Conservation (phyloP, 495 filamentous ascomycete genomes). For the Neurospora terricola region DNA sequence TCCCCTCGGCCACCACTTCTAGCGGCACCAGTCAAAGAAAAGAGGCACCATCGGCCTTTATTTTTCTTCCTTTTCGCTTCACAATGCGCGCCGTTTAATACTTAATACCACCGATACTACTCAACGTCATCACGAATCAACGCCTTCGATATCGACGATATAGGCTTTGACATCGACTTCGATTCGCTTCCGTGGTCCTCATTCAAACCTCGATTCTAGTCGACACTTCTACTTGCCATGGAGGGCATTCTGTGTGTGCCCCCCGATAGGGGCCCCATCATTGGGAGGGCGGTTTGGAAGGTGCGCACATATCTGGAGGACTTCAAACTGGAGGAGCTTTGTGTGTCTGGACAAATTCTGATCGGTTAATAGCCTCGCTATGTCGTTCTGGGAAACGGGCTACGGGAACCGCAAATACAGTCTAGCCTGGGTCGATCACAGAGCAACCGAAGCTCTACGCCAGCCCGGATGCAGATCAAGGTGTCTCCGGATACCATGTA, state of each 20-base stretch:
- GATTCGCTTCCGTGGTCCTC: constrained; percentile 1
- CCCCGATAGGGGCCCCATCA: constrained; percentile 45
- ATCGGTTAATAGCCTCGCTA: constrained; percentile 31
- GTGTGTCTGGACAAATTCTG: background rate
- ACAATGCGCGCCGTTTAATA: constrained; percentile 13
- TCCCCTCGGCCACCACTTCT: background rate
- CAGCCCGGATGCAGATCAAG: constrained; percentile 20
- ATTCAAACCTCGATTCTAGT: background rate
- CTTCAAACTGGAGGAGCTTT: background rate
- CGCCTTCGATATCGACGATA: constrained; percentile 13
- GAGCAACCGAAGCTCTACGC: constrained; percentile 16
- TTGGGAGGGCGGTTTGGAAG: constrained; percentile 49
- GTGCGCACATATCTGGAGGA: constrained; percentile 18
- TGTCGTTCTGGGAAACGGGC: constrained; percentile 30
- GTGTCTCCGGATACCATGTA: constrained; percentile 27
- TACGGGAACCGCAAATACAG: constrained; percentile 12
- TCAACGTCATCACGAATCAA: background rate
- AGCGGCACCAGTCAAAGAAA: constrained; percentile 2
- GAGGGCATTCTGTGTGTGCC: constrained; percentile 46
- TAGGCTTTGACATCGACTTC: background rate
- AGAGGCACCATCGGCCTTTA: background rate
- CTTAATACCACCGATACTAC: constrained; percentile 4
- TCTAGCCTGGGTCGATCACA: constrained; percentile 14
- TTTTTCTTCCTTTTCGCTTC: background rate
- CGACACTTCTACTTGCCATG: constrained; percentile 23